A percentile compares a stretch with the other conserved stretches of the same genome.
phyloP scores from a whole-genome alignment of 2,329 filamentous ascomycete species.

The Phoma herbarum region DNA sequence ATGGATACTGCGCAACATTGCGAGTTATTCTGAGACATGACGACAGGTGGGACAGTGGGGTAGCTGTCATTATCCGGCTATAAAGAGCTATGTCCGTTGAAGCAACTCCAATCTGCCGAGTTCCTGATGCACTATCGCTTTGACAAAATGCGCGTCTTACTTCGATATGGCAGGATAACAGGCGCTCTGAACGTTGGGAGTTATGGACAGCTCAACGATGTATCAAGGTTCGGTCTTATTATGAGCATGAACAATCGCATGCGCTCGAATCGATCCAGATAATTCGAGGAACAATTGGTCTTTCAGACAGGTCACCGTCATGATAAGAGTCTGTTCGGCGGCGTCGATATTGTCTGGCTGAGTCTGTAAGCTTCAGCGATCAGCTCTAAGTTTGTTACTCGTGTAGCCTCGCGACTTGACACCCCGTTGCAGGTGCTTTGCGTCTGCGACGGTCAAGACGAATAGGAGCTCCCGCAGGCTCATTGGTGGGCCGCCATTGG shows the following conservation, averaged over 20 bases:
- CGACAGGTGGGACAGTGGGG: constrained; percentile 22
- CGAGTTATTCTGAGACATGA: constrained; percentile 15
- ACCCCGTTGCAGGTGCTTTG: constrained; percentile 6
- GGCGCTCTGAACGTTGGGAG: background rate
- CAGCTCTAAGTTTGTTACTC: background rate
- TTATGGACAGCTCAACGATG: background rate
- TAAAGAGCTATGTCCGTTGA: constrained; percentile 15
- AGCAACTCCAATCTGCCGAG: background rate
- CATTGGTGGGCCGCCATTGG: constrained; percentile 9
- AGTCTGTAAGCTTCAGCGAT: background rate
- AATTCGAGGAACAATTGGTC: background rate
- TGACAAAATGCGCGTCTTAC: background rate
- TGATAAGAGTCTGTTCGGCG: background rate
- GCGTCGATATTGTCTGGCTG: background rate
- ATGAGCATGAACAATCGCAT: background rate
- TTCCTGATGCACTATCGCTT: background rate
- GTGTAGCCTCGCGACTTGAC: background rate
- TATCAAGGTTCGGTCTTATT: background rate
- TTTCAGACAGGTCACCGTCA: background rate
- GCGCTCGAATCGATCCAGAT: background rate
- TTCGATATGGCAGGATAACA: background rate
- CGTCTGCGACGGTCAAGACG: background rate
- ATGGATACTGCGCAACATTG: constrained; percentile 9
- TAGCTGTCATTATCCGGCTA: constrained; percentile 8
- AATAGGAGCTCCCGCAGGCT: background rate